A percentile compares a stretch with the other conserved stretches of the same genome.
Evolutionary conservation across 345 rosid species (phyloP).

Genomic region (Camelina neglecta): DNA sequence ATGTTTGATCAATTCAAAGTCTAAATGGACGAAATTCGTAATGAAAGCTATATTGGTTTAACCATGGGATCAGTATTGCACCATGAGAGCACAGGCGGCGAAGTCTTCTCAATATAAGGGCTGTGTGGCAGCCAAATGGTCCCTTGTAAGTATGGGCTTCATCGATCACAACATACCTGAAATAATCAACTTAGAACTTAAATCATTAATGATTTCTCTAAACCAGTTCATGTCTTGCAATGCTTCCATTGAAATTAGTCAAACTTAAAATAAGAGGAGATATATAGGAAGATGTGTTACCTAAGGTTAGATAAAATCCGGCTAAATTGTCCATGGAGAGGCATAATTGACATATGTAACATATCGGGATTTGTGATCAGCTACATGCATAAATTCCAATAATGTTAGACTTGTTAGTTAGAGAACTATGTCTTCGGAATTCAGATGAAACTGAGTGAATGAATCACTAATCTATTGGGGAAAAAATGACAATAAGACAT

Average conservation of each 20-base stretch:
- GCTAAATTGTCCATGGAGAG: constrained; percentile 71
- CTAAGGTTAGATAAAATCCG: constrained; percentile 82
- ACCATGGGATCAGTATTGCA: constrained; percentile 37
- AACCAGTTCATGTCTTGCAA: constrained; percentile 19
- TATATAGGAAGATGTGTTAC: constrained; percentile 46
- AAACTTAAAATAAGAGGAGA: constrained; percentile 9
- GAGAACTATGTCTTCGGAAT: constrained; percentile 26
- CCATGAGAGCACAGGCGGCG: constrained; percentile 88
- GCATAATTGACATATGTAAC: constrained; percentile 89
- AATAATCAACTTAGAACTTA: constrained; percentile 1
- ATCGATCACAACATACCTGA: constrained; percentile 87
- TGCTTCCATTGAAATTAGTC: neutral
- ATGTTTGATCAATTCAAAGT: constrained; percentile 24
- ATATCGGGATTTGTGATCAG: constrained; percentile 98
- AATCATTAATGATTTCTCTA: neutral
- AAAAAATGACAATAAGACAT: constrained; percentile 36
- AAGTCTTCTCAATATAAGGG: constrained; percentile 93
- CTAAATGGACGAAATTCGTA: neutral
- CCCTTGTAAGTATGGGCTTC: constrained; percentile 97
- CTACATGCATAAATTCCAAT: constrained; percentile 52
- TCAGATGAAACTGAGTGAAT: constrained; percentile 19
- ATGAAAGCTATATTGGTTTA: constrained; percentile 15
- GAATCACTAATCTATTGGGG: constrained; percentile 31
- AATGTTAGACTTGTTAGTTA: neutral
- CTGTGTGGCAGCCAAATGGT: constrained; percentile 96